Percentiles rank a stretch among this genome's conserved stretches.
Evolutionary conservation across 83 land plant species (phyloP).

Genomic region (Picea abies): DNA sequence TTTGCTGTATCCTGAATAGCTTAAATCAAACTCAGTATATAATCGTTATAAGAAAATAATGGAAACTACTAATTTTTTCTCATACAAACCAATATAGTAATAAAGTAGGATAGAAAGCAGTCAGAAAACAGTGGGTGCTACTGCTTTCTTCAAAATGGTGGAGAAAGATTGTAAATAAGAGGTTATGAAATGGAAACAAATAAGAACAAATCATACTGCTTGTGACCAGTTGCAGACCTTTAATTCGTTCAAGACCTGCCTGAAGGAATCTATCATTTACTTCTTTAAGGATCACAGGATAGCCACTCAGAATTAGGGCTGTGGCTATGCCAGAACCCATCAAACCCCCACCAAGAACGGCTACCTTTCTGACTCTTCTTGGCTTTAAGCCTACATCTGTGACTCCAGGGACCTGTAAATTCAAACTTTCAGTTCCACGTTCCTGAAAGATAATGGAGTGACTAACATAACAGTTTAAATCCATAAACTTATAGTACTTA

Average conservation of each 20-base stretch:
- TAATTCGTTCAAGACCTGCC: slow-evolving; percentile 64
- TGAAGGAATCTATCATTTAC: slow-evolving; percentile 50
- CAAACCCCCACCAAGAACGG: slow-evolving; percentile 55
- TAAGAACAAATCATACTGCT: neutral
- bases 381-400: slow-evolving; percentile 69
- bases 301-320: slow-evolving; percentile 37
- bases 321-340: slow-evolving; percentile 70
- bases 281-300: slow-evolving; percentile 47
- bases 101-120: neutral
- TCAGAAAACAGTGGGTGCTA: neutral
- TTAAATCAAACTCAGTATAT: neutral
- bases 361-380: slow-evolving; percentile 42
- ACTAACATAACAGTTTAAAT: slow-evolving; percentile 4
- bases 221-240: slow-evolving; percentile 38
- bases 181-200: neutral
- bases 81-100: neutral
- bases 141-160: neutral
- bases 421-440: neutral
- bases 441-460: neutral
- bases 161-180: neutral
- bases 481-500: neutral
- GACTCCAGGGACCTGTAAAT: slow-evolving; percentile 81
- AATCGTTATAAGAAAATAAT: neutral
- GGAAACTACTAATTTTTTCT: neutral
- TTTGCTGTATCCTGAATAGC: neutral